These are phyloP conservation scores for Solanum chilense DNA, from an alignment of 257 asterid species.

Conservation along the genomic window DNA sequence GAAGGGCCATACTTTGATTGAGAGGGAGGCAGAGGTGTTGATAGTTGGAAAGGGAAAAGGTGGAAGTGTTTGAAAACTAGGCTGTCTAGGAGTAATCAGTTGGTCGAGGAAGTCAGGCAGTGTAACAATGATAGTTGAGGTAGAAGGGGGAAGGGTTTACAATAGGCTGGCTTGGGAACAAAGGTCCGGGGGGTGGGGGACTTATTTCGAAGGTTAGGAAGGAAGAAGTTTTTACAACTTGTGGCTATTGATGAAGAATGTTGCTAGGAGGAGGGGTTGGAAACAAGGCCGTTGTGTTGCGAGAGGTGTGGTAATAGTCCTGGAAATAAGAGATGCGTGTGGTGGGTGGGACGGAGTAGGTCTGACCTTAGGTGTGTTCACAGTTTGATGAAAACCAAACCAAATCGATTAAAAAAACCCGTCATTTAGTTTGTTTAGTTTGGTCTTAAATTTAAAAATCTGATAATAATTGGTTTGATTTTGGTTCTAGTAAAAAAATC, in stretches of 20 bases:
- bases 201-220: background rate
- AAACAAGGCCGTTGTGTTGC: background rate
- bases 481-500: background rate
- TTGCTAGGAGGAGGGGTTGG: background rate
- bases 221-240: background rate
- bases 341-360: background rate
- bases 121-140: too few relatives aligned
- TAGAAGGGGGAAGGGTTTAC: too few relatives aligned
- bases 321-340: background rate
- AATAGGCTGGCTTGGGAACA: too few relatives aligned
- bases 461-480: background rate
- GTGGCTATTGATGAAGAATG: background rate
- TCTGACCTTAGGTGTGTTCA: background rate
- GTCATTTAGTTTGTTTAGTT: background rate
- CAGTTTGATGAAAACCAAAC: background rate
- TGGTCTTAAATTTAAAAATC: background rate
- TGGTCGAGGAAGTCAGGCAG: too few relatives aligned
- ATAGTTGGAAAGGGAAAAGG: too few relatives aligned
- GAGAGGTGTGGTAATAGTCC: background rate
- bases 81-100: too few relatives aligned
- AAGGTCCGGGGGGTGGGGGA: too few relatives aligned
- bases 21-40: too few relatives aligned
- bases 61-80: too few relatives aligned
- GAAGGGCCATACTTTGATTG: too few relatives aligned
- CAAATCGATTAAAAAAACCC: background rate